These are phyloP conservation scores for Perkinsus olseni DNA, from an alignment of 169 alveolate species.

Conservation along the genomic window DNA sequence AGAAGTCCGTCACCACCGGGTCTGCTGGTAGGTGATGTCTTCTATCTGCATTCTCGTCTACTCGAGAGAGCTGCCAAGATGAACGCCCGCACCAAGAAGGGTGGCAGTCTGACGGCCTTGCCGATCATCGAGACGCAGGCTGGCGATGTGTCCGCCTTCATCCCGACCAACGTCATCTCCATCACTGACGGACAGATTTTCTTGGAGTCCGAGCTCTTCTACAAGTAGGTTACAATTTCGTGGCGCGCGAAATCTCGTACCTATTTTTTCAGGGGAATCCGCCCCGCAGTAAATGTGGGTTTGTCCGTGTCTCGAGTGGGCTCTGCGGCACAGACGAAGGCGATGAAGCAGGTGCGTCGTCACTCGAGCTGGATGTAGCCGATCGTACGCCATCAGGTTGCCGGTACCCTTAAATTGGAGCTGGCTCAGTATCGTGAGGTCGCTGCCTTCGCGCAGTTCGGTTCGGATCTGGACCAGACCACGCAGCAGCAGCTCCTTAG, in stretches of 20 bases:
- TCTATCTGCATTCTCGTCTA: conserved; percentile 91
- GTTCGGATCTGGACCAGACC: conserved; percentile 88
- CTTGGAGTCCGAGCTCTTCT: conserved; percentile 91
- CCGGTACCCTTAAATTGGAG: conserved; percentile 89
- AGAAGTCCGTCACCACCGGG: neutral
- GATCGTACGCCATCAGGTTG: conserved; percentile 45
- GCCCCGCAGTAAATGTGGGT: conserved; percentile 98
- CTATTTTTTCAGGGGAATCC: conserved; percentile 62
- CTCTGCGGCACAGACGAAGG: conserved; percentile 88
- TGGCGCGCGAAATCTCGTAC: neutral
- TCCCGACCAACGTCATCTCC: conserved; percentile 96
- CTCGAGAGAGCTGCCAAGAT: conserved; percentile 96
- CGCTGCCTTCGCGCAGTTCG: conserved; percentile 93
- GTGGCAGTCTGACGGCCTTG: conserved; percentile 93
- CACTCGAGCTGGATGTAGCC: conserved; percentile 15
- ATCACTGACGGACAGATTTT: conserved; percentile 96
- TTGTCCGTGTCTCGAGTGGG: conserved; percentile 94
- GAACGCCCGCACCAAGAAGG: conserved; percentile 75
- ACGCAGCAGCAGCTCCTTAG: conserved; percentile 67
- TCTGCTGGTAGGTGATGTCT: conserved; percentile 74
- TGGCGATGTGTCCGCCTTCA: conserved; percentile 95
- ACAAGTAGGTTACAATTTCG: conserved; percentile 38
- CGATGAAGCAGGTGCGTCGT: conserved; percentile 57
- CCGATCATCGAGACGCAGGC: conserved; percentile 98
- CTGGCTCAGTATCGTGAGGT: conserved; percentile 94